Evolutionary conservation across 139 green algal species (phyloP).

Genomic region (Coelastrella sp.): DNA sequence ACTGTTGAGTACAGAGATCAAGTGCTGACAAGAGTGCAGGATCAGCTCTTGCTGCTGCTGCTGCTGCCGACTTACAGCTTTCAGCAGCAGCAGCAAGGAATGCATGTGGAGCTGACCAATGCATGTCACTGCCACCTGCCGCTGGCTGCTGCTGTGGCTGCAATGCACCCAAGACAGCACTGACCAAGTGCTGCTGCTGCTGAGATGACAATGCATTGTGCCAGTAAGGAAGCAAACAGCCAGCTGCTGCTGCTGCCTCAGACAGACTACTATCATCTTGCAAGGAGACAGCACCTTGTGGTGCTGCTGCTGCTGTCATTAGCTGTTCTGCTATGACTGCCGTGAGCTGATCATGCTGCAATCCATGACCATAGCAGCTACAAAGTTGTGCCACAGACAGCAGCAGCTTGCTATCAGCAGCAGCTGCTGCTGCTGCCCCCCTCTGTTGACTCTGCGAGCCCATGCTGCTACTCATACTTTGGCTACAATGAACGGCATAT

Average conservation of each 20-base stretch:
- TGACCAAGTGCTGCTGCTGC: constrained; percentile 22
- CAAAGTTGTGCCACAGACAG: background rate
- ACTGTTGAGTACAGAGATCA: background rate
- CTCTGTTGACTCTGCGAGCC: no score
- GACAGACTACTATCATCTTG: background rate
- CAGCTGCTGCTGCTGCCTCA: constrained; percentile 34
- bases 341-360: background rate
- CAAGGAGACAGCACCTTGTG: background rate
- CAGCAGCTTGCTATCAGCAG: background rate
- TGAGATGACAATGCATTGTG: background rate
- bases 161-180: background rate
- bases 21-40: background rate
- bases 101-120: background rate
- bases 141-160: constrained; percentile 11
- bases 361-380: background rate
- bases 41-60: background rate
- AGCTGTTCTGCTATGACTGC: background rate
- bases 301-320: background rate
- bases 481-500: no score
- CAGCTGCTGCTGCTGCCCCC: background rate
- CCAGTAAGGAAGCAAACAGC: constrained; percentile 11
- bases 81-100: constrained; percentile 11
- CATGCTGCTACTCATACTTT: no score
- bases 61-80: background rate
- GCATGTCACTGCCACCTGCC: no score